A percentile compares a stretch with the other conserved stretches of the same genome.
These are phyloP conservation scores for Magnusiomyces suaveolens DNA, from an alignment of 1,139 yeast genomes.

Conservation along the genomic window DNA sequence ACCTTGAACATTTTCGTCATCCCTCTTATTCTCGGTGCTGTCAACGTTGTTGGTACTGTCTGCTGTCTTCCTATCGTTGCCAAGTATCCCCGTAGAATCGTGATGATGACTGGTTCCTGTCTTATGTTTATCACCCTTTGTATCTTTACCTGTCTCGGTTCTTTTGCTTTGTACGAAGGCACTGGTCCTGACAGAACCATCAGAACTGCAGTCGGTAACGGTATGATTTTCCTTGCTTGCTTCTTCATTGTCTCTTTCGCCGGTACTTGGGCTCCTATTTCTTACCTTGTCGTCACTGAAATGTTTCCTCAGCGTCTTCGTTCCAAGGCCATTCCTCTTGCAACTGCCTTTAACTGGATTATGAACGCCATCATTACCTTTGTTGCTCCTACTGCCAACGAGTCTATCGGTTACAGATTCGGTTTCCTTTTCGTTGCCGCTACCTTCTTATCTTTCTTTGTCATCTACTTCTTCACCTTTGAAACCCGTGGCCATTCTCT, in stretches of 20 bases:
- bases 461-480: constrained; percentile 57
- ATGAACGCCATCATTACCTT: constrained; percentile 46
- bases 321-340: constrained; percentile 62
- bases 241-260: constrained; percentile 76
- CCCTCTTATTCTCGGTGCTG: constrained; percentile 66
- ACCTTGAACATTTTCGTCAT: constrained; percentile 54
- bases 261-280: constrained; percentile 80
- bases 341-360: constrained; percentile 29
- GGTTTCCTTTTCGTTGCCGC: constrained; percentile 49
- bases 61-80: constrained; percentile 59
- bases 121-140: constrained; percentile 59
- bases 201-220: constrained; percentile 47
- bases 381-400: constrained; percentile 61
- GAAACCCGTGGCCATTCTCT: constrained; percentile 70
- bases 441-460: constrained; percentile 42
- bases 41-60: constrained; percentile 68
- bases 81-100: constrained; percentile 58
- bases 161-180: constrained; percentile 21
- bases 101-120: constrained; percentile 53
- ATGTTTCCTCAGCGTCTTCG: constrained; percentile 70
- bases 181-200: constrained; percentile 13
- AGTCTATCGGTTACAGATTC: constrained; percentile 37
- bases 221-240: constrained; percentile 70
- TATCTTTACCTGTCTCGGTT: constrained; percentile 62
- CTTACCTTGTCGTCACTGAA: constrained; percentile 70